phyloP scores from a whole-genome alignment of 2,329 filamentous ascomycete species.

The Stemphylium lycopersici region DNA sequence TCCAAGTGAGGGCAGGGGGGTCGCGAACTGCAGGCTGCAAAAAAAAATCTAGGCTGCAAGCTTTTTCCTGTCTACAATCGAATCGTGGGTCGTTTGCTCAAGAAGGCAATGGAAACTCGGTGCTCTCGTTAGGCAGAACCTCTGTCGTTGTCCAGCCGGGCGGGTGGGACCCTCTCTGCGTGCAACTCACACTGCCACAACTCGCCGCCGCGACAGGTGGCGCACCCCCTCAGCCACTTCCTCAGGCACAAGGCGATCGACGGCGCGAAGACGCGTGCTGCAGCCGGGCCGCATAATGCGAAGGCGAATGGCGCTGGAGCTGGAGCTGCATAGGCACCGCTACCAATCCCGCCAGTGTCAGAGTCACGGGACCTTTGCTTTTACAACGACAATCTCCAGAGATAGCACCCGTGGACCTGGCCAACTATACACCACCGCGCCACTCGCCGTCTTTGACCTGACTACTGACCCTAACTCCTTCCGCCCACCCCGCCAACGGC shows the following conservation, averaged over 20 bases:
- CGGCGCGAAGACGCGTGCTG: background rate
- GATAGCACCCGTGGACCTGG: too few species aligned
- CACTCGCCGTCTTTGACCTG: too few species aligned
- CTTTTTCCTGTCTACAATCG: background rate
- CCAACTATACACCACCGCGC: too few species aligned
- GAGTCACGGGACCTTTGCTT: conserved; percentile 5
- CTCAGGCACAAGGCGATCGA: background rate
- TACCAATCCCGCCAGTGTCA: background rate
- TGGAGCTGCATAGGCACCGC: too few species aligned
- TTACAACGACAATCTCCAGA: background rate
- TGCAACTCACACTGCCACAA: background rate
- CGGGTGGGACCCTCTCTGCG: background rate
- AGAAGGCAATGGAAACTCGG: conserved; percentile 30
- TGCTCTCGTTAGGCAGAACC: conserved; percentile 5
- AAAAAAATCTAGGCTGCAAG: background rate
- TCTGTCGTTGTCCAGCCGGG: background rate
- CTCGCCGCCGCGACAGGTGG: conserved; percentile 4
- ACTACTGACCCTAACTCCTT: background rate
- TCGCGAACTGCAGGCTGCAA: background rate
- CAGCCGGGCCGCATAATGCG: background rate
- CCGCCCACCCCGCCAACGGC: conserved; percentile 7
- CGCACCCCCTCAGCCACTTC: background rate
- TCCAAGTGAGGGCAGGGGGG: background rate
- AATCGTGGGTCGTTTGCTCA: conserved; percentile 11
- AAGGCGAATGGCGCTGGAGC: background rate